A percentile compares a stretch with the other conserved stretches of the same genome.
Conservation (phyloP, 2,329 filamentous ascomycete species). For the Penicillium sp. region DNA sequence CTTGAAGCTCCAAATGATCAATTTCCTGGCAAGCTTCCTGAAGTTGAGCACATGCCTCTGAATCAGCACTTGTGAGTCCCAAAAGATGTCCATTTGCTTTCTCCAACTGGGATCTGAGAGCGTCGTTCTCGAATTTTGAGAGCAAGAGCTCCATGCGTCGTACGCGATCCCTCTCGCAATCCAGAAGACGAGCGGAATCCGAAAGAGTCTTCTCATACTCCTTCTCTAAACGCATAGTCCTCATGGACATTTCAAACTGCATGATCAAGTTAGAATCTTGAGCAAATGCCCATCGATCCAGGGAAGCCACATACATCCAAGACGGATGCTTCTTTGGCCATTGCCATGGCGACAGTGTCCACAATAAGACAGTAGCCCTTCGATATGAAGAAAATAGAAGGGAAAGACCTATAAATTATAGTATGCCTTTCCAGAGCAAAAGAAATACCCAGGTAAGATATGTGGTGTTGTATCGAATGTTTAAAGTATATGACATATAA, state of each 20-base stretch:
- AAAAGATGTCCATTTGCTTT: slow-evolving; percentile 57
- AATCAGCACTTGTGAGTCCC: slow-evolving; percentile 47
- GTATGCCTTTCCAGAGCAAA: background rate
- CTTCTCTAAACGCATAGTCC: slow-evolving; percentile 62
- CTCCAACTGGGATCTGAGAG: slow-evolving; percentile 64
- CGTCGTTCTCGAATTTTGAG: slow-evolving; percentile 72
- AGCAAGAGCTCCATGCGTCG: slow-evolving; percentile 68
- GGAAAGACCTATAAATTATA: background rate
- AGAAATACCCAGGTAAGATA: background rate
- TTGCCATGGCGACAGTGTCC: slow-evolving; percentile 14
- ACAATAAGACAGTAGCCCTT: background rate
- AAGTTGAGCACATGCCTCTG: slow-evolving; percentile 48
- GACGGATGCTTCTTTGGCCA: slow-evolving; percentile 12
- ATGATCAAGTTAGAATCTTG: slow-evolving; percentile 8
- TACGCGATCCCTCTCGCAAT: slow-evolving; percentile 72
- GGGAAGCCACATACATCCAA: slow-evolving; percentile 28
- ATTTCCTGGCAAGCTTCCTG: slow-evolving; percentile 51
- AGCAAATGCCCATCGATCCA: background rate
- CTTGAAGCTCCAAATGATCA: slow-evolving; percentile 25
- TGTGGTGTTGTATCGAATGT: background rate
- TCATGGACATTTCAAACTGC: slow-evolving; percentile 50
- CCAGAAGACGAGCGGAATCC: slow-evolving; percentile 65
- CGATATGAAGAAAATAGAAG: background rate
- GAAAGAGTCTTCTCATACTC: slow-evolving; percentile 66
- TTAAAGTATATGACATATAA: background rate